Evolutionary conservation across 805 yeast genomes (phyloP), one percentile per base, ranked within the genome.

Genomic region (Isabelozyma gotoi): DNA sequence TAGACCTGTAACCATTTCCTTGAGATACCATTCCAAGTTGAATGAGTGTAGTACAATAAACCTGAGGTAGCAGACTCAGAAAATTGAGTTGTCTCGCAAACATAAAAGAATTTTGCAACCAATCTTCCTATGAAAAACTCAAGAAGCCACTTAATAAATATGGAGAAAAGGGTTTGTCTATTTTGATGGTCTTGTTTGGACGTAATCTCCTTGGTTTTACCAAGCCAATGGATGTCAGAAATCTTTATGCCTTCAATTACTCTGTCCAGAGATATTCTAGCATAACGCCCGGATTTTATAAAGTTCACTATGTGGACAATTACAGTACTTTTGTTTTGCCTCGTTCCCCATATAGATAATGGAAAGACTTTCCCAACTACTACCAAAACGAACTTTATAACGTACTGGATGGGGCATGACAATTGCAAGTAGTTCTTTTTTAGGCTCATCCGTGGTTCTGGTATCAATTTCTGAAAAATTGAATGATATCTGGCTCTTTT

Each of bases 111-210:
- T 0, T 76, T 60, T 0, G 68, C 60, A 0, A 87, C 50, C 1
- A 86, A 46, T 14, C 65, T 70, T 6, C 75, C 64, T 0, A 87
- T 49, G 40, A 82, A 71, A 0, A 29, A 33, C 0, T 61, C 48
- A 33, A 85, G 76, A 2, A 85, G 39, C 96, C 96, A 91, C 1
- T 40, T 38, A 1, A 85, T 19, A 39, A 87, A 80, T 2, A 55
- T 49, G 2, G 51, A 43, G 10, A 82, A 57, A 14, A 77, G 50
- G 0, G 42, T 14, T 38, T 55, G 59, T 3, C 82, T 67, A 45
- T 63, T 60, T 1, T 49, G 39, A 21, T 62, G 65, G 39, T 80
- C 85, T 11, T 71, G 73, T 18, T 62, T 63, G n/a, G 73, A 74
- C 8, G 56, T 55, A 17, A 39, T 41, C 19, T 19, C 53, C 12